Evolutionary conservation across 1,284 basidiomycete genomes (phyloP).

Genomic region (Tylopilus microsporus): DNA sequence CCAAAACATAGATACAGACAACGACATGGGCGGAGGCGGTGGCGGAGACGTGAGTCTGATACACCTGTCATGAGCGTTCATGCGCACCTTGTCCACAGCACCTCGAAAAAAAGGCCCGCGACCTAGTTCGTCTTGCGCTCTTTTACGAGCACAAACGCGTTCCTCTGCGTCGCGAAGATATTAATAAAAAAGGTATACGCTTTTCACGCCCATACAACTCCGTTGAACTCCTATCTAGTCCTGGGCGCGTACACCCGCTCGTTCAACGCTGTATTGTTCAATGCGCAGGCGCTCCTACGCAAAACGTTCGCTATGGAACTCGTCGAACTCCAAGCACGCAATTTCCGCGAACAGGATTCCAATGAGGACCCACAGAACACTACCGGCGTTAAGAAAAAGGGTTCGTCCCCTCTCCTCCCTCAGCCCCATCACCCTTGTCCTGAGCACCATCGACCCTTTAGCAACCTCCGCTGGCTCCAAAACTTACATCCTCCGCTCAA

Average conservation of each 20-base stretch:
- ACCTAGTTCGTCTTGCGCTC: slow-evolving; percentile 68
- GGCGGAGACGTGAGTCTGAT: slow-evolving; percentile 22
- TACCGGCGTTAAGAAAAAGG: slow-evolving; percentile 54
- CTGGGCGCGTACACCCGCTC: slow-evolving; percentile 52
- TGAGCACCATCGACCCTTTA: slow-evolving; percentile 23
- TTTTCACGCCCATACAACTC: background rate
- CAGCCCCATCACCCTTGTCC: background rate
- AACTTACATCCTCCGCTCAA: slow-evolving; percentile 70
- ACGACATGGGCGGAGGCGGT: slow-evolving; percentile 27
- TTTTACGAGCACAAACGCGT: slow-evolving; percentile 63
- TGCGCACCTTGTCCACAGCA: slow-evolving; percentile 38
- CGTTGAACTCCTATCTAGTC: slow-evolving; percentile 37
- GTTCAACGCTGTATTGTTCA: slow-evolving; percentile 54
- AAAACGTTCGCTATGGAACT: slow-evolving; percentile 71
- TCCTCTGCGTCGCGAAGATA: slow-evolving; percentile 65
- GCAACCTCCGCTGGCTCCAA: slow-evolving; percentile 58
- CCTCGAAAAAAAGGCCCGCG: slow-evolving; percentile 52
- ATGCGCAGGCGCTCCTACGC: slow-evolving; percentile 55
- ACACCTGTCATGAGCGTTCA: background rate
- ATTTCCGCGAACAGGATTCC: slow-evolving; percentile 47
- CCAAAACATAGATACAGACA: slow-evolving; percentile 1
- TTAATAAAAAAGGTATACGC: slow-evolving; percentile 64
- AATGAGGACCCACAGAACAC: slow-evolving; percentile 46
- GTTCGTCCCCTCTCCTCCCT: slow-evolving; percentile 22
- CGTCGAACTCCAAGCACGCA: slow-evolving; percentile 64